Evolutionary conservation across 371 early-diverging fungal species (phyloP), one percentile per base, ranked within the genome.

Genomic region (Mortierella polycephala): DNA sequence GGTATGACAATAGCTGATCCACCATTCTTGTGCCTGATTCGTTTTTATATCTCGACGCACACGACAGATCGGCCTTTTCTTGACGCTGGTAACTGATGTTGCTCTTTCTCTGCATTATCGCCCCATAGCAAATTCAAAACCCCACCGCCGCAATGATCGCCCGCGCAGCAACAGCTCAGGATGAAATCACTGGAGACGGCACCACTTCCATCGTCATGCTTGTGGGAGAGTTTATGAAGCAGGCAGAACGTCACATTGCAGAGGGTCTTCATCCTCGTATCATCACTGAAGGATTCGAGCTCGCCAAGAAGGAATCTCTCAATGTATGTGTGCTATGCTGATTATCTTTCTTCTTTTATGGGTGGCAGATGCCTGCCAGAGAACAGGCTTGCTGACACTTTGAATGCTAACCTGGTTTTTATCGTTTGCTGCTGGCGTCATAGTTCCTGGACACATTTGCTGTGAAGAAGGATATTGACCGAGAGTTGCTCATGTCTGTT

Each of bases 61-160:
- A 41, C 58, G 39, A 16, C 20, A 42, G 39, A 42, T 18, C 9
- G 18, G 14, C 11, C 21, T 52, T 52, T 57, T 14, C 39, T 54
- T 30, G 37, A 45, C 40, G 10, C 60, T 59, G 50, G 37, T 68
- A 57, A 4, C 37, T 69, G 40, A n/a, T 57, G 60, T 21, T 58
- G 0, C 14, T 37, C 42, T 21, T 30, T 37, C 47, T 50, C 81
- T 30, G 30, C 30, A 30, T 30, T 30, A 30, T 30, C 4, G 30
- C 30, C 30, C 30, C 30, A 30, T 30, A 96, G 96, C 98, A 99
- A 96, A 99, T 99, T 84, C 98, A 98, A 89, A 98, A 99, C 86
- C 99, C 99, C 23, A 99, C 99, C 8, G 98, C 99, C 50, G 94
- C 96, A 63, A 97, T 99, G 95, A 98, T 99, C 79, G 99, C 99